Conservation (phyloP, 495 filamentous ascomycete genomes). For the Tuber borchii region DNA sequence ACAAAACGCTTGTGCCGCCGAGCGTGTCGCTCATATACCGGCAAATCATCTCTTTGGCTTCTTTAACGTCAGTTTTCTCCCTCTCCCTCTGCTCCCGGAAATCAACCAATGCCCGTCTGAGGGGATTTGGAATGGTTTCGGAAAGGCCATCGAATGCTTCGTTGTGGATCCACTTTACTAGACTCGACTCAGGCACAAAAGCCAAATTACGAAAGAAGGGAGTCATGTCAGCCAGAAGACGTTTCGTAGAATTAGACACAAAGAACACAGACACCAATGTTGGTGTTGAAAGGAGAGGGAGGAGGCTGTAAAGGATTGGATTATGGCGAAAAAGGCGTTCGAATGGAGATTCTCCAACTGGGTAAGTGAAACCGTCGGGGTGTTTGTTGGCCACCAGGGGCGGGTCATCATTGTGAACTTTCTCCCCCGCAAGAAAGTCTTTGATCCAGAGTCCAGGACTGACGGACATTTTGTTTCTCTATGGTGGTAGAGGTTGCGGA, state of each 20-base stretch:
- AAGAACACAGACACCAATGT: conserved; percentile 23
- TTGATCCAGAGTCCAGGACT: background rate
- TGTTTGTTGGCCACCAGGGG: background rate
- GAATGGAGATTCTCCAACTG: conserved; percentile 4
- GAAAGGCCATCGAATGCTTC: background rate
- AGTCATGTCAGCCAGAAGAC: conserved; percentile 12
- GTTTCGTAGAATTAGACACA: conserved; percentile 16
- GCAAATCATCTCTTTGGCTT: background rate
- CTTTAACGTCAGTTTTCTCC: background rate
- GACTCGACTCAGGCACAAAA: conserved; percentile 17
- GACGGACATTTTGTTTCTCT: background rate
- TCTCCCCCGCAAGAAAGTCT: background rate
- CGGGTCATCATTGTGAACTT: too few relatives aligned
- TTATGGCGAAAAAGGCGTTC: conserved; percentile 25
- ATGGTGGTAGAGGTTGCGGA: background rate
- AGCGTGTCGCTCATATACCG: conserved; percentile 2
- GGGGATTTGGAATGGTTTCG: background rate
- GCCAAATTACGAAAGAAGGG: conserved; percentile 30
- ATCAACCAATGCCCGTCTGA: background rate
- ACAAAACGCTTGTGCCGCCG: background rate
- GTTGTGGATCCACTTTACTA: conserved; percentile 15
- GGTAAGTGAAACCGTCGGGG: conserved; percentile 8
- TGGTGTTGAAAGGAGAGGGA: conserved; percentile 20
- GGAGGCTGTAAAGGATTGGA: conserved; percentile 12
- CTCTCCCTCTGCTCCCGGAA: background rate